phyloP scores from a whole-genome alignment of 768 basidiomycete species.

The Pisolithus marmoratus region DNA sequence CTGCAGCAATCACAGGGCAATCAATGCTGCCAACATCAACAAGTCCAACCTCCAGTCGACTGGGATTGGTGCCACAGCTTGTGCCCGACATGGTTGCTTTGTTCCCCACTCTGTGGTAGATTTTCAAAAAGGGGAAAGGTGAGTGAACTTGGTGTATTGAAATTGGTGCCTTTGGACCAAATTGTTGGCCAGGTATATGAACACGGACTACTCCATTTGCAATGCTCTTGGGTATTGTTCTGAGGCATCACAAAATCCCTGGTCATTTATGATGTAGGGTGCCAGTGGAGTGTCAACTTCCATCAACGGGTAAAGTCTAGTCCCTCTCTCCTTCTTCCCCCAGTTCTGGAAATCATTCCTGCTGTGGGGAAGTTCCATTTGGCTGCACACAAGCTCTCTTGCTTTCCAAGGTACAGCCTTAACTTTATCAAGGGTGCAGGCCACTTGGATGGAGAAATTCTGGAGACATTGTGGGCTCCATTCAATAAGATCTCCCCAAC shows the following conservation, averaged over 20 bases:
- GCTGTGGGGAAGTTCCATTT: slow-evolving; percentile 28
- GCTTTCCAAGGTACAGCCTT: slow-evolving; percentile 19
- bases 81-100: no score
- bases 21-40: no score
- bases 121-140: no score
- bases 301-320: neutral
- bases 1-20: no score
- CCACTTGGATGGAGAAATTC: slow-evolving; percentile 27
- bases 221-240: slow-evolving; percentile 13
- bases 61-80: no score
- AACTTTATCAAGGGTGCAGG: slow-evolving; percentile 25
- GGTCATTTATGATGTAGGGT: slow-evolving; percentile 27
- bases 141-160: no score
- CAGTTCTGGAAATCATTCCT: slow-evolving; percentile 4
- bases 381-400: slow-evolving; percentile 21
- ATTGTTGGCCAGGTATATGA: slow-evolving; percentile 24
- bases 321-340: neutral
- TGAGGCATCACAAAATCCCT: neutral
- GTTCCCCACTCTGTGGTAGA: no score
- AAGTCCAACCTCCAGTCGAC: no score
- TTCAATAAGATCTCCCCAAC: slow-evolving; percentile 24
- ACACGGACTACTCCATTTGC: slow-evolving; percentile 24
- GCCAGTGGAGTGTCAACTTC: slow-evolving; percentile 21
- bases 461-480: slow-evolving; percentile 29
- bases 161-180: no score